A percentile compares a stretch with the other conserved stretches of the same genome.
Evolutionary conservation across 768 basidiomycete species (phyloP).

Genomic region (Sistotremastrum niveocremeum): DNA sequence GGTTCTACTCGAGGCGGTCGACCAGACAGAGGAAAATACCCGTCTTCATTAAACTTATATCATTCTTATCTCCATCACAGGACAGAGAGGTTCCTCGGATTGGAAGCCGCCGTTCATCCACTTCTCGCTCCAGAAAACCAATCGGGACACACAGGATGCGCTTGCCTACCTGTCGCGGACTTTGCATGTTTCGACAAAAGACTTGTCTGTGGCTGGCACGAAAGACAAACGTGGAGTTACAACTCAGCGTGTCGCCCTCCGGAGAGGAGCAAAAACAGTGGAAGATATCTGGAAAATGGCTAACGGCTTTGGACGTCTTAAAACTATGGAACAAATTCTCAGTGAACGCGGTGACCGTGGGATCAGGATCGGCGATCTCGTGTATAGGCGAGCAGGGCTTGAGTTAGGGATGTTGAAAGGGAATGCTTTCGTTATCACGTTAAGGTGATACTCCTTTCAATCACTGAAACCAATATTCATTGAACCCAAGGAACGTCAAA

Average conservation of each 20-base stretch:
- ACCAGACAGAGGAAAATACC: conserved; percentile 26
- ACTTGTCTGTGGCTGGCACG: conserved; percentile 85
- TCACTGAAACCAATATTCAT: not conserved
- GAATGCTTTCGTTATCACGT: conserved; percentile 91
- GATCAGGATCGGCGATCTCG: conserved; percentile 75
- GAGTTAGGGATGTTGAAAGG: conserved; percentile 96
- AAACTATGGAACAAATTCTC: conserved; percentile 42
- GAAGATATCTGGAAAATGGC: conserved; percentile 76
- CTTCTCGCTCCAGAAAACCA: conserved; percentile 94
- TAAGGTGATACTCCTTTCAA: conserved; percentile 20
- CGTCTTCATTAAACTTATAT: not conserved
- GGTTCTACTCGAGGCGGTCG: conserved; percentile 36
- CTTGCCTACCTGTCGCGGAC: conserved; percentile 66
- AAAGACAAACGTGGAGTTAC: conserved; percentile 99
- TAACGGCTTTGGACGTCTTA: conserved; percentile 50
- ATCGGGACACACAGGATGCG: conserved; percentile 94
- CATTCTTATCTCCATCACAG: conserved; percentile 8
- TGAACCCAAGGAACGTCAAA: conserved; percentile 58
- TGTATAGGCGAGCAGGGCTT: conserved; percentile 67
- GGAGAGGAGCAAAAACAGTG: conserved; percentile 60
- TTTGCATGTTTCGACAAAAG: conserved; percentile 65
- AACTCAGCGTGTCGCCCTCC: conserved; percentile 77
- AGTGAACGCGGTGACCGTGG: conserved; percentile 79
- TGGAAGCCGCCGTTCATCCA: conserved; percentile 82
- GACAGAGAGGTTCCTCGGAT: conserved; percentile 40